Conservation (phyloP, 305 asterid species). For the Andrographis paniculata region DNA sequence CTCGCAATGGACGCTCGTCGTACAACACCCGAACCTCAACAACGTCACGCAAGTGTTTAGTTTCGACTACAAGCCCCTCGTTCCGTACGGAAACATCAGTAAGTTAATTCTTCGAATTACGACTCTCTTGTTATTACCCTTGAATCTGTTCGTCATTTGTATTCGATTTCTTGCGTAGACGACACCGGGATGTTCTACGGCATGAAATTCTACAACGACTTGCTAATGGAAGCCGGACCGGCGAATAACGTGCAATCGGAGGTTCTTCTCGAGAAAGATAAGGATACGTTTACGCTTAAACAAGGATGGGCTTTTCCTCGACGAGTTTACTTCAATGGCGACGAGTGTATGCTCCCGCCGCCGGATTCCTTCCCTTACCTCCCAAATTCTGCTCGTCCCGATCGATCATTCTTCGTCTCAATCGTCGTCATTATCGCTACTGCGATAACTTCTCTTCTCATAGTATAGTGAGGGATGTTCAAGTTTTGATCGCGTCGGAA, state of each 20-base stretch:
- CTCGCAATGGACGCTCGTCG: constrained; percentile 70
- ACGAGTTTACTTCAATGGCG: constrained; percentile 66
- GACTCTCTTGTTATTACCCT: no score
- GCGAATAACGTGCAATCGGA: constrained; percentile 54
- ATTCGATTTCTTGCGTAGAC: constrained; percentile 30
- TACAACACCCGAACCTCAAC: constrained; percentile 73
- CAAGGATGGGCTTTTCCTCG: constrained; percentile 80
- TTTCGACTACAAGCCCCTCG: constrained; percentile 68
- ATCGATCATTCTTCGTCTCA: constrained; percentile 20
- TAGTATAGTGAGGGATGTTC: constrained; percentile 24
- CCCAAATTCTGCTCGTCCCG: constrained; percentile 39
- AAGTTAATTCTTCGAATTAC: no score
- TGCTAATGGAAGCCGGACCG: constrained; percentile 55
- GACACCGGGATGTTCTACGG: constrained; percentile 78
- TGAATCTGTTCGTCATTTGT: no score
- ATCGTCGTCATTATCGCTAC: constrained; percentile 15
- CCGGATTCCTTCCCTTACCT: constrained; percentile 60
- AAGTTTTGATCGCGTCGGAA: constrained; percentile 15
- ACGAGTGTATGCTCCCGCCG: constrained; percentile 63
- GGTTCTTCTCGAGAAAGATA: constrained; percentile 46
- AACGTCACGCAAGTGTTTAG: constrained; percentile 74
- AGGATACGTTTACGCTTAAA: constrained; percentile 38
- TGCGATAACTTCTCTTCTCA: constrained; percentile 7
- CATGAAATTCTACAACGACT: constrained; percentile 62
- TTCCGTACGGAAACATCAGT: constrained; percentile 56